Base-by-base conservation (phyloP, 306 rosid genomes). In the Cucurbita argyrosperma region DNA sequence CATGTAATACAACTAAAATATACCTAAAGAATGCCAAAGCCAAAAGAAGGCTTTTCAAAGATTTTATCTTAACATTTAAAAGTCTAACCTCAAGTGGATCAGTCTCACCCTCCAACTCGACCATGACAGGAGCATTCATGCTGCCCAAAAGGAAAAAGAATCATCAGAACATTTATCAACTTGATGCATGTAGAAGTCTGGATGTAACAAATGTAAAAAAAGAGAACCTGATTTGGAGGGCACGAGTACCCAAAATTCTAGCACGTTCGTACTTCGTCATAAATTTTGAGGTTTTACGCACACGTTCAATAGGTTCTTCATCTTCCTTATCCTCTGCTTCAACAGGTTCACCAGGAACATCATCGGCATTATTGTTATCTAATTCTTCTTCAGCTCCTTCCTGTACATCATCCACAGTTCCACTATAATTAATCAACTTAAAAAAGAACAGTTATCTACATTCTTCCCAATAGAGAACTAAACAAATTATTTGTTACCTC, bases 121-220 rank as follows among this genome's bases (percentile, higher is more conserved):
- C 98, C 97, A 93, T 90, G 18, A 93, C 94, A 80, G 98, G 98
- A 38, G 97, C 97, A 74, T 93, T 93, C 98, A 93, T 90, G 82
- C 98, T 89, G 97, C 61, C 52, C 76, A 80, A 15, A 75, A 65
- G 73, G 49, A 50, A 76, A 58, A 6, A 47, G 65, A 66, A 23
- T 76, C 54, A 42, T 75, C 38, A 61, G 63, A 5, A 3, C 4
- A 60, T 67, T 76, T 59, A 26, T 19, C 53, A 23, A 30, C 59
- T 9, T 21, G n/a, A 30, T 40, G 46, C 16, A 10, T 3, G 13
- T 18, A 38, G 15, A 18, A 50, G 23, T 51, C 52, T 62, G 23
- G 50, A 53, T 38, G 14, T 21, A 40, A 6, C 8, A 64, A 23
- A n/a, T 23, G 4, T 53, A 5, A 8, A 37, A 18, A 35, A 75